Evolutionary conservation across 169 alveolate species (phyloP).

Genomic region (Cryptosporidium felis): DNA sequence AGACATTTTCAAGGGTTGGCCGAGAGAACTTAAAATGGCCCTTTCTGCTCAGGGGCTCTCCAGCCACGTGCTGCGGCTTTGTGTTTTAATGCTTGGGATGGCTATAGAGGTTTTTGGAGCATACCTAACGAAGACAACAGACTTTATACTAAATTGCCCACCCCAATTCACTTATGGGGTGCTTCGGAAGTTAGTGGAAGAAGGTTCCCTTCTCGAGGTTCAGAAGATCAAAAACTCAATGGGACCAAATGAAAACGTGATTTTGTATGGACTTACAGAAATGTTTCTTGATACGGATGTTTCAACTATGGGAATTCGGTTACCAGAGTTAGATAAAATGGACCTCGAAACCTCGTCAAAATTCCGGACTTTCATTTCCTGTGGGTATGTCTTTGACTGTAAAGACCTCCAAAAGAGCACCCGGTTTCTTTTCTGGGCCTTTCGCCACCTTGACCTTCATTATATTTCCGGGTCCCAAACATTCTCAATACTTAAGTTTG

Average conservation of each 20-base stretch:
- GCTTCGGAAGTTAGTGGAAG: not conserved
- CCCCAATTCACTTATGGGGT: conserved; percentile 20
- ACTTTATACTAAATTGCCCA: conserved; percentile 51
- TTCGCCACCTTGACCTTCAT: conserved; percentile 10
- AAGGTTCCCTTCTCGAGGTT: conserved; percentile 21
- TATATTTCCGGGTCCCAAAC: not conserved
- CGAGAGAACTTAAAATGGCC: not conserved
- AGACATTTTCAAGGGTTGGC: too few relatives aligned
- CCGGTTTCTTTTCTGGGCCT: conserved; percentile 43
- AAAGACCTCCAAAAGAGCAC: conserved; percentile 15
- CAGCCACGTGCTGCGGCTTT: conserved; percentile 11
- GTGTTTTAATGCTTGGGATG: not conserved
- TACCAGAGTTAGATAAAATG: conserved; percentile 11
- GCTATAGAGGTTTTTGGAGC: not conserved
- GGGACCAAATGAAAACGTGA: conserved; percentile 4
- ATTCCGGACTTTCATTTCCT: conserved; percentile 15
- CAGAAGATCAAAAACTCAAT: conserved; percentile 5
- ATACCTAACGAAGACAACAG: not conserved
- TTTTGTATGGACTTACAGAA: conserved; percentile 16
- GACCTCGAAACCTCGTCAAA: not conserved
- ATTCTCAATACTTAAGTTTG: not conserved
- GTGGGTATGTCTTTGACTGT: conserved; percentile 50
- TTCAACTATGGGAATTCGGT: not conserved
- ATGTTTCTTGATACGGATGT: not conserved
- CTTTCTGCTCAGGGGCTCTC: not conserved